Base-by-base conservation (phyloP, 495 filamentous ascomycete genomes). In the Parathielavia hyrcaniae region DNA sequence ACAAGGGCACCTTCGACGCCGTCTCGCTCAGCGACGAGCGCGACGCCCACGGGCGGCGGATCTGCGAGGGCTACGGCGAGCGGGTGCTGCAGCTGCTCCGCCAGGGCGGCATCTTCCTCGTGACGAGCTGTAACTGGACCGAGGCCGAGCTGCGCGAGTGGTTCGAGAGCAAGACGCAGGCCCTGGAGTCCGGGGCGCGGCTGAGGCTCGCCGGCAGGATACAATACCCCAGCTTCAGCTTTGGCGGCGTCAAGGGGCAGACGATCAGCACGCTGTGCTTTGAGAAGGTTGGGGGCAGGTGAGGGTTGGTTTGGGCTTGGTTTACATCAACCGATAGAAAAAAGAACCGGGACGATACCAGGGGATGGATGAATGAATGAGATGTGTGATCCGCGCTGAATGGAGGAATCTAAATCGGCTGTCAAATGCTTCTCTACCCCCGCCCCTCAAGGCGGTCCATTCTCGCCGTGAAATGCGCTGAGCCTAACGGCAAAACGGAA, bases 121-220 rank as follows among this genome's bases (percentile, higher is more conserved):
- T 98, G 22, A 97, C 93, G 60, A 95, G 89, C 66, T 98, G 93
- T 69, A 98, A 98, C 73, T 98, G 93, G 93, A 96, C 93, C 38
- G 90, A 93, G 75, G 79, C 83, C 55, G 93, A 98, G 77, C 71
- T 98, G 65, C 74, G 77, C 57, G 67, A 64, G 12, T 95, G 90
- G 90, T 91, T 95, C 70, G 80, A 74, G 49, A 70, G 67, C 41
- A 53, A 59, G 19, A 66, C 50, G 1, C 58, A 19, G 19, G 60
- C 61, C 22, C 49, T 26, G 30, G 46, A 16, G 14, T 26, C 36
- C 2, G 50, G 40, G 40, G 61, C 13, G 61, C 55, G 59, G 41
- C 61, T 71, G 71, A 79, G 63, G 66, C 54, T 78, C 63, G 81
- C 83, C 62, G 84, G 83, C 0, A 79, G 77, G 61, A 81, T 96